Conservation (phyloP, 2,329 filamentous ascomycete species). For the Apiospora sp. region DNA sequence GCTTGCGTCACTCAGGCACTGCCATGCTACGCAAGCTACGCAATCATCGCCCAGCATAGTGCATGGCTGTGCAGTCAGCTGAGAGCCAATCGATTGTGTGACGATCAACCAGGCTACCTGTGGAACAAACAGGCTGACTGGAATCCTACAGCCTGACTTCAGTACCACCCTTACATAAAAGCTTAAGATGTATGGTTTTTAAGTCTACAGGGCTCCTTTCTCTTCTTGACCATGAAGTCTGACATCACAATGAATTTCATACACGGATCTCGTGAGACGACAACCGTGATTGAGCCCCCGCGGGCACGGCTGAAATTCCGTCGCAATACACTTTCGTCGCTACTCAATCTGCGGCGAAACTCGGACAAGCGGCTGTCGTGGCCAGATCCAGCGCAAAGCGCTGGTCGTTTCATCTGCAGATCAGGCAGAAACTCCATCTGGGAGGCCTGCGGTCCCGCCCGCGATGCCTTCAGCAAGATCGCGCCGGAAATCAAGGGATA, state of each 20-base stretch:
- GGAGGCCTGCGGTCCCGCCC: conserved; percentile 12
- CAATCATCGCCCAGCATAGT: not conserved
- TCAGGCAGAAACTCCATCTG: conserved; percentile 7
- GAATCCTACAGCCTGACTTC: too few species aligned
- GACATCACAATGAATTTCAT: not conserved
- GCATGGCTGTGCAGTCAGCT: not conserved
- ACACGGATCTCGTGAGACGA: not conserved
- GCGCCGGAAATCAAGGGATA: not conserved
- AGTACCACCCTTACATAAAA: too few species aligned
- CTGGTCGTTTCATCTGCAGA: conserved; percentile 21
- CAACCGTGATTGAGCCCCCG: not conserved
- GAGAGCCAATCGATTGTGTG: not conserved
- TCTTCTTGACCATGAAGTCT: not conserved
- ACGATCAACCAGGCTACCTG: too few species aligned
- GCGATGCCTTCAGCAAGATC: conserved; percentile 5
- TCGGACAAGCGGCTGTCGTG: not conserved
- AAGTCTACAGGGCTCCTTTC: too few species aligned
- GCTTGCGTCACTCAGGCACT: too few species aligned
- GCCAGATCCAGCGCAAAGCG: not conserved
- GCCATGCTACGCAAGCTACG: not conserved
- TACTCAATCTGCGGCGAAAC: not conserved
- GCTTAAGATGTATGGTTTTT: too few species aligned
- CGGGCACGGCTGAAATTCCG: not conserved
- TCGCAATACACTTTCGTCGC: not conserved
- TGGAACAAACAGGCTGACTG: too few species aligned